Base-by-base conservation (phyloP, 139 green algal genomes). In the Dunaliella sp. region DNA sequence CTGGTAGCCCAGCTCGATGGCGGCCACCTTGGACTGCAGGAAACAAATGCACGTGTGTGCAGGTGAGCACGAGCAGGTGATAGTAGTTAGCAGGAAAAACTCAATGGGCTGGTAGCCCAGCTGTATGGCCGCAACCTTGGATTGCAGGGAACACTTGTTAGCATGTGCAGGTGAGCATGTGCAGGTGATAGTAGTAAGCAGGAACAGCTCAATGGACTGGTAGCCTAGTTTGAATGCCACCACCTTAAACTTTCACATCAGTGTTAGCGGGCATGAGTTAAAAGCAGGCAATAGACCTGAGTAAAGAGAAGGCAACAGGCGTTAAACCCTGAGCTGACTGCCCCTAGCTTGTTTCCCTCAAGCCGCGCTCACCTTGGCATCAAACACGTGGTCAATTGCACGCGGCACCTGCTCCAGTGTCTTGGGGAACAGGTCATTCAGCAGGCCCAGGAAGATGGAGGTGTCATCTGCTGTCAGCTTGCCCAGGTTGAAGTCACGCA, bases 401-500 rank as follows among this genome's bases (percentile, higher is more conserved):
- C 95, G 93, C 0, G 96, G 95, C 85, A 98, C 96, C 22, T 93
- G 89, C 86, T 95, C 94, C 31, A 96, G 77, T 0, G 91, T 96
- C 86, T 95, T 95, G 83, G 96, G 96, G 95, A 99, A 98, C 24
- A 98, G 91, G 89, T 98, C 96, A 83, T 96, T 94, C 22, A 98
- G 92, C 91, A 98, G 86, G n/a, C 96, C 96, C 88, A 95, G 90
- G 84, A 98, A 98, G 89, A 98, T 96, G 88, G 83, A 84, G 1
- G 92, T 96, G 91, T 98, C 96, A 83, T 98, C 96, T 0, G 91
- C 88, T 0, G 94, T 96, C 31, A 98, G 91, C 91, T 98, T 98
- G 86, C 96, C 96, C 72, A 98, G 88, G 93, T 98, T 98, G 94
- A 98, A 98, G 92, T 98, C 96, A 26, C 96, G 93, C 87, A 98